phyloP scores from a whole-genome alignment of 179 eudicot species.

The Kewa caespitosa region DNA sequence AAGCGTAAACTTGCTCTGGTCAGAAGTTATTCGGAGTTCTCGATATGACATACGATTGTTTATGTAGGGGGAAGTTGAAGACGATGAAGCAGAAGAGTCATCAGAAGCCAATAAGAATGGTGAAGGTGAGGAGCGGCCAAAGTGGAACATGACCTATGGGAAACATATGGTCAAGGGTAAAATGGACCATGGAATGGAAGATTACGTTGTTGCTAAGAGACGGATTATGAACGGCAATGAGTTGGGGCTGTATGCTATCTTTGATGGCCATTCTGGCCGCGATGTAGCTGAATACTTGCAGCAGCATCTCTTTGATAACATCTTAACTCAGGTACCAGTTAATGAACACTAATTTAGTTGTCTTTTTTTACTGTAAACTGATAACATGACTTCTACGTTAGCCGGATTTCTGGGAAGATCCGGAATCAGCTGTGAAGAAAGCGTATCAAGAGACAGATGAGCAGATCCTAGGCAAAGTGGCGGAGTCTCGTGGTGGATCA shows the following conservation, averaged over 20 bases:
- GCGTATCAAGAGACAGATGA: slow-evolving; percentile 43
- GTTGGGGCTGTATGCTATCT: slow-evolving; percentile 52
- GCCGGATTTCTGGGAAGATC: slow-evolving; percentile 53
- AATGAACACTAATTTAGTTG: too few species aligned
- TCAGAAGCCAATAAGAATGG: slow-evolving; percentile 5
- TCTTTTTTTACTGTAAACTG: too few species aligned
- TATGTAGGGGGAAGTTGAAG: slow-evolving; percentile 33
- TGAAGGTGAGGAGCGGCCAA: slow-evolving; percentile 18
- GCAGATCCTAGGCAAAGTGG: slow-evolving; percentile 44
- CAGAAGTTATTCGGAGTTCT: neutral
- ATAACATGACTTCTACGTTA: slow-evolving; percentile 6
- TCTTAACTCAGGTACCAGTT: slow-evolving; percentile 55
- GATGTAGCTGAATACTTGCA: slow-evolving; percentile 53
- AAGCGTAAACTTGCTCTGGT: too few species aligned
- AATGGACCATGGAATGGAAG: slow-evolving; percentile 60
- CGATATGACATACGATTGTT: neutral
- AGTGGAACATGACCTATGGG: slow-evolving; percentile 40
- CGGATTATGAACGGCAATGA: slow-evolving; percentile 32
- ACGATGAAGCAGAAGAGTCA: slow-evolving; percentile 6
- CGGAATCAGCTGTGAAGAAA: slow-evolving; percentile 44
- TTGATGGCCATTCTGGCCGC: slow-evolving; percentile 56
- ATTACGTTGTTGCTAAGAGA: slow-evolving; percentile 45
- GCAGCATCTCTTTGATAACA: slow-evolving; percentile 45
- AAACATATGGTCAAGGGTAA: slow-evolving; percentile 48
- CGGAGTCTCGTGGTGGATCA: slow-evolving; percentile 45